Conservation (phyloP, 805 yeast species). For the Saccharomycopsis microspora region DNA sequence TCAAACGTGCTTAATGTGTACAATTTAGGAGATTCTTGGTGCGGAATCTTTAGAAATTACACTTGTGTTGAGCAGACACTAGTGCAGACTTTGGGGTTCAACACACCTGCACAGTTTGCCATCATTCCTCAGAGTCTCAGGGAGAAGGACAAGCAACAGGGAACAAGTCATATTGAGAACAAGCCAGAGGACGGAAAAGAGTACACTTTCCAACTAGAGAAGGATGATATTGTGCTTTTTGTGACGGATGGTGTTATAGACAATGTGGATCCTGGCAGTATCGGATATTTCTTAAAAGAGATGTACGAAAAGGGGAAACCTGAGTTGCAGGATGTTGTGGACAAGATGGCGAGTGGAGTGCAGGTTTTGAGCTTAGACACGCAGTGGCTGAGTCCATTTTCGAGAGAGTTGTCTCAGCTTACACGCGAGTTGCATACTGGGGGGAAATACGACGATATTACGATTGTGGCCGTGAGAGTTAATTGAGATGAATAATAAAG, state of each 20-base stretch:
- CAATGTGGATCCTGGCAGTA: slow-evolving; percentile 64
- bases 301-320: neutral
- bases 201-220: slow-evolving; percentile 51
- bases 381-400: slow-evolving; percentile 72
- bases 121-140: slow-evolving; percentile 60
- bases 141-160: slow-evolving; percentile 40
- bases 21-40: slow-evolving; percentile 93
- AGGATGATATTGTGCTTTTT: slow-evolving; percentile 67
- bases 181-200: slow-evolving; percentile 58
- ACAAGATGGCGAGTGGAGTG: slow-evolving; percentile 53
- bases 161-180: slow-evolving; percentile 59
- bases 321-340: slow-evolving; percentile 37
- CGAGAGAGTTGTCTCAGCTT: slow-evolving; percentile 58
- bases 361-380: slow-evolving; percentile 61
- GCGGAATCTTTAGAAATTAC: slow-evolving; percentile 66
- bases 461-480: slow-evolving; percentile 66
- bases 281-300: slow-evolving; percentile 43
- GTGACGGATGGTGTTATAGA: slow-evolving; percentile 95
- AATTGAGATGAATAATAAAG: slow-evolving; percentile 17
- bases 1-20: slow-evolving; percentile 49
- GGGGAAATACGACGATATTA: slow-evolving; percentile 93
- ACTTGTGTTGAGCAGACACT: slow-evolving; percentile 53
- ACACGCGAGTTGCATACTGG: slow-evolving; percentile 69
- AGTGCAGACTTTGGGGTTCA: slow-evolving; percentile 78
- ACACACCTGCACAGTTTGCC: slow-evolving; percentile 86